Conservation (phyloP, 805 yeast genomes). For the Candida methanosorbosa region DNA sequence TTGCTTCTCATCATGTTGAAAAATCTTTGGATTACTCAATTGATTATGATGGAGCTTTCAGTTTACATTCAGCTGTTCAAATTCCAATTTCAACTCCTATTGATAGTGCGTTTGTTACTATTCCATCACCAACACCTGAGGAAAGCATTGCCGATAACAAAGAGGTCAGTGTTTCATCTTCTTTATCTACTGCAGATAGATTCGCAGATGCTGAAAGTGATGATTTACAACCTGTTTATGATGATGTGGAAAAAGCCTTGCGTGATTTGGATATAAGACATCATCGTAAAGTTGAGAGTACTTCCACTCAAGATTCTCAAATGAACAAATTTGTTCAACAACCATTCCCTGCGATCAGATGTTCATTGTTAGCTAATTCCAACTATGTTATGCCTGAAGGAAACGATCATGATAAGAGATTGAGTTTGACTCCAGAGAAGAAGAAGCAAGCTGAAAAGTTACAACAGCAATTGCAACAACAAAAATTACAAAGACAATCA, state of each 20-base stretch:
- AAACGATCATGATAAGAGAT: constrained; percentile 5
- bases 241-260: constrained; percentile 6
- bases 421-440: constrained; percentile 20
- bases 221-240: neutral
- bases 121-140: neutral
- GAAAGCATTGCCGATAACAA: neutral
- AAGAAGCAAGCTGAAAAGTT: constrained; percentile 2
- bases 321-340: constrained; percentile 10
- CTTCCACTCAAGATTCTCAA: constrained; percentile 15
- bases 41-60: constrained; percentile 19
- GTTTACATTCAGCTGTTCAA: constrained; percentile 23
- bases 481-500: too few relatives aligned
- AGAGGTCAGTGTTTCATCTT: too few relatives aligned
- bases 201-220: constrained; percentile 23
- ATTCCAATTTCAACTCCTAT: constrained; percentile 18
- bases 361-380: constrained; percentile 18
- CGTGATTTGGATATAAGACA: constrained; percentile 11
- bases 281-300: constrained; percentile 20
- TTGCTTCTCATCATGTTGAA: constrained; percentile 12
- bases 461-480: neutral
- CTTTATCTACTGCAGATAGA: too few relatives aligned
- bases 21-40: constrained; percentile 17
- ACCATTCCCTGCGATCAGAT: constrained; percentile 14
- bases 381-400: constrained; percentile 19
- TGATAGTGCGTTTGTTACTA: constrained; percentile 1